Percentiles rank a stretch among this genome's conserved stretches.
These are phyloP conservation scores for Vigna reflexopilosa DNA, from an alignment of 306 rosid species.

Conservation along the genomic window DNA sequence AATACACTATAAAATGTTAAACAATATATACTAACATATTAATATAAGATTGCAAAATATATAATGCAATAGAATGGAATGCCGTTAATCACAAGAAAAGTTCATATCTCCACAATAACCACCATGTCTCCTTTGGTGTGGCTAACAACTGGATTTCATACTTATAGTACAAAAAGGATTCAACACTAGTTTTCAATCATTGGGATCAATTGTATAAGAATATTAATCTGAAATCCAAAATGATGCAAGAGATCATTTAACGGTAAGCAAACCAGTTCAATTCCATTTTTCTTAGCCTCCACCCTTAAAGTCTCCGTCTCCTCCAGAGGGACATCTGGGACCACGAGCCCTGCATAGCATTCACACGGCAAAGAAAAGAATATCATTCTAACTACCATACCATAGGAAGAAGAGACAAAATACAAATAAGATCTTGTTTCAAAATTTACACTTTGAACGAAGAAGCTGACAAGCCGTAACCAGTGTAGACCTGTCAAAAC, in stretches of 20 bases:
- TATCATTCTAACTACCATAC: slow-evolving; percentile 19
- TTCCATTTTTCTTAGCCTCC: slow-evolving; percentile 76
- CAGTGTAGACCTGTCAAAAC: not conserved
- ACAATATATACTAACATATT: slow-evolving; percentile 13
- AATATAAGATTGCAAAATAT: slow-evolving; percentile 1
- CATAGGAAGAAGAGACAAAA: not conserved
- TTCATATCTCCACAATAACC: slow-evolving; percentile 26
- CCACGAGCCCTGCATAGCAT: slow-evolving; percentile 75
- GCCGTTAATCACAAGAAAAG: slow-evolving; percentile 26
- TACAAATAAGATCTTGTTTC: not conserved
- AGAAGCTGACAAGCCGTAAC: not conserved
- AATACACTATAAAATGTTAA: not conserved
- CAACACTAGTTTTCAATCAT: slow-evolving; percentile 4
- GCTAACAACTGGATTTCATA: slow-evolving; percentile 27
- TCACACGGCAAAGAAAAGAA: slow-evolving; percentile 19
- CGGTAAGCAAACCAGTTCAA: slow-evolving; percentile 76
- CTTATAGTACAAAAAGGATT: not conserved
- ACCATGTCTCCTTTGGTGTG: slow-evolving; percentile 17
- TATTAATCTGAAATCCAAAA: slow-evolving; percentile 30
- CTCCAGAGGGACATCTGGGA: slow-evolving; percentile 95
- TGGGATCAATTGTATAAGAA: slow-evolving; percentile 24
- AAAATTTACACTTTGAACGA: not conserved
- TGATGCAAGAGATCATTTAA: slow-evolving; percentile 14
- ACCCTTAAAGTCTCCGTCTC: slow-evolving; percentile 71
- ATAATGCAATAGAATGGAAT: slow-evolving; percentile 14